These are phyloP conservation scores for Clavispora asparagi DNA, from an alignment of 805 yeast species.

Conservation along the genomic window DNA sequence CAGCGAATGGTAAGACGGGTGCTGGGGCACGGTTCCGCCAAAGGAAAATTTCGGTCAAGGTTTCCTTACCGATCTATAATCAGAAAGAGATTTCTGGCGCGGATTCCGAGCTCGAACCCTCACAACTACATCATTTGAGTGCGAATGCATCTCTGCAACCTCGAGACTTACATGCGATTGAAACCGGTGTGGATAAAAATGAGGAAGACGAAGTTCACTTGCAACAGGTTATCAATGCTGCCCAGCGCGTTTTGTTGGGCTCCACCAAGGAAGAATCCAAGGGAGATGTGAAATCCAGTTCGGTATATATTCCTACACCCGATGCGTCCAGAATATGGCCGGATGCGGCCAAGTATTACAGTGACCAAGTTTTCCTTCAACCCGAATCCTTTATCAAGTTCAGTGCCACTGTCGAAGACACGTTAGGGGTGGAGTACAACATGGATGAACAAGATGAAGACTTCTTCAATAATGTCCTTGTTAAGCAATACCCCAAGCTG, in stretches of 20 bases:
- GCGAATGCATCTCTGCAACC: slow-evolving; percentile 60
- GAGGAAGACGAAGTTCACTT: slow-evolving; percentile 97
- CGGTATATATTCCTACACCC: slow-evolving; percentile 91
- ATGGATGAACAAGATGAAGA: slow-evolving; percentile 87
- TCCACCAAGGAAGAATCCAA: slow-evolving; percentile 25
- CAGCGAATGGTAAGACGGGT: slow-evolving; percentile 24
- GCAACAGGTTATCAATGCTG: slow-evolving; percentile 82
- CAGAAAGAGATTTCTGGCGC: slow-evolving; percentile 77
- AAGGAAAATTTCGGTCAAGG: slow-evolving; percentile 90
- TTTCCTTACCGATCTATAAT: slow-evolving; percentile 68
- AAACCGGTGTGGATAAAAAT: slow-evolving; percentile 96
- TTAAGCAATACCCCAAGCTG: slow-evolving; percentile 29
- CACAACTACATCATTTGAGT: slow-evolving; percentile 37
- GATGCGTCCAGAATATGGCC: slow-evolving; percentile 84
- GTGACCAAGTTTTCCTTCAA: slow-evolving; percentile 51
- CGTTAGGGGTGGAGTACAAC: slow-evolving; percentile 77
- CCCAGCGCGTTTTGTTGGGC: slow-evolving; percentile 54
- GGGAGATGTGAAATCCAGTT: slow-evolving; percentile 15
- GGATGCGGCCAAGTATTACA: slow-evolving; percentile 70
- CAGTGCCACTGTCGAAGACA: slow-evolving; percentile 95
- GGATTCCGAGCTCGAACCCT: slow-evolving; percentile 46
- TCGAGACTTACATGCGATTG: slow-evolving; percentile 83
- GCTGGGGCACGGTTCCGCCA: slow-evolving; percentile 81
- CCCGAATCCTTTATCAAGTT: slow-evolving; percentile 82
- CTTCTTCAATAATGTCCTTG: slow-evolving; percentile 44